phyloP scores from a whole-genome alignment of 1,284 basidiomycete genomes.

The Heterobasidion parviporum region DNA sequence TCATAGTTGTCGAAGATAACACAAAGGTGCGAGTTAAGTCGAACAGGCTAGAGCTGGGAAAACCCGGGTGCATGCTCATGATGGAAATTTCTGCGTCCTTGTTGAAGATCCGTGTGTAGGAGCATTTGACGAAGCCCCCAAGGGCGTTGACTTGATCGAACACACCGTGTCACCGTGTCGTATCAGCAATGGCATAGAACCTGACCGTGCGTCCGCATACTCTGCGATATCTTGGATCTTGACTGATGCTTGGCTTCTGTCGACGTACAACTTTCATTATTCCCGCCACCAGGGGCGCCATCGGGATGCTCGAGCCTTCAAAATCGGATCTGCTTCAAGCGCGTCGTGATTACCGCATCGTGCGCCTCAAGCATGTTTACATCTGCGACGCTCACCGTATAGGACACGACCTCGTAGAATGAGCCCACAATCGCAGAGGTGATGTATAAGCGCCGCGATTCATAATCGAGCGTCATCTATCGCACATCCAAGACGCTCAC shows the following conservation, averaged over 20 bases:
- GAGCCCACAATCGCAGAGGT: slow-evolving; percentile 40
- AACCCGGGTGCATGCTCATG: not conserved
- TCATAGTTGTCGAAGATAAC: slow-evolving; percentile 49
- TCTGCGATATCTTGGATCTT: not conserved
- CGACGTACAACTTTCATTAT: slow-evolving; percentile 38
- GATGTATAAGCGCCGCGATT: slow-evolving; percentile 42
- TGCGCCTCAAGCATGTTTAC: slow-evolving; percentile 37
- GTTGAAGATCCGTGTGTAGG: slow-evolving; percentile 32
- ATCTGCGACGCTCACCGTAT: slow-evolving; percentile 10
- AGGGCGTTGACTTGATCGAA: slow-evolving; percentile 53
- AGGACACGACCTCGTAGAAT: slow-evolving; percentile 59
- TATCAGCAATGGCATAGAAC: slow-evolving; percentile 24
- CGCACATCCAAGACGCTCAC: slow-evolving; percentile 61
- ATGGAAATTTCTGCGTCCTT: not conserved
- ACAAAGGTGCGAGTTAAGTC: slow-evolving; percentile 26
- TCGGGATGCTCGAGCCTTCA: slow-evolving; percentile 46
- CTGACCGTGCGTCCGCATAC: slow-evolving; percentile 22
- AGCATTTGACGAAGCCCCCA: slow-evolving; percentile 64
- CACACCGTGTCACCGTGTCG: slow-evolving; percentile 49
- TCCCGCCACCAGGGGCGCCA: slow-evolving; percentile 59
- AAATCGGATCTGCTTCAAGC: slow-evolving; percentile 34
- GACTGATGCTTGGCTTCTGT: not conserved
- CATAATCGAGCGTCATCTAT: slow-evolving; percentile 38
- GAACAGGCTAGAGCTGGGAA: not conserved
- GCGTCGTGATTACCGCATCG: slow-evolving; percentile 62